Evolutionary conservation across 352 stramenopile species (phyloP), one percentile per base, ranked within the genome.

Genomic region (Phytopythium mirpurense): DNA sequence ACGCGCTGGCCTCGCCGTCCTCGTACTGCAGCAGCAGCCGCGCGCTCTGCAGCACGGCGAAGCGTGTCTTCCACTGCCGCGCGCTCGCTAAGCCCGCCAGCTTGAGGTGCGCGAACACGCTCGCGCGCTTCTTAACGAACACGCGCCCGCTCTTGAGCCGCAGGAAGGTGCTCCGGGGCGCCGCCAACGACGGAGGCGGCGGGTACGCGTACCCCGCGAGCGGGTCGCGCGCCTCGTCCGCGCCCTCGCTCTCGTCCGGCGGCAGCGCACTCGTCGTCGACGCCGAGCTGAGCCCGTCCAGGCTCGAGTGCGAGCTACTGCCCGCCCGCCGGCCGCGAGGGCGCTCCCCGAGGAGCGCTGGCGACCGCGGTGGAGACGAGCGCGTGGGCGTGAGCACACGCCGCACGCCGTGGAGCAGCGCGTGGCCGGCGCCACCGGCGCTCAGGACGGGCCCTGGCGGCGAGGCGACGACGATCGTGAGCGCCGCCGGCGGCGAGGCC

Each of bases 41-140:
- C 42, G 73, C 59, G 41, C 74, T 84, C 40, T 93, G 71, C 24
- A 95, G 52, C 27, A 93, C 75, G 2, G 84, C 84, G 48, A 78
- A 93, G n/a, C 84, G 82, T 29, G 78, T 80, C 57, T 95, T 95
- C 84, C 84, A 95, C 50, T 87, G 67, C 10, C 78, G 66, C 32
- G 67, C 62, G 42, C 72, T 87, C 31, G 61, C 67, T 15, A 78
- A 54, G 2, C 78, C 70, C 41, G 79, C 86, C 51, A 88, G 59
- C 51, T 91, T 86, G 54, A 91, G 52, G 45, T 88, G 78, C 24
- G 82, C 74, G 46, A 93, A 87, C 47, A 93, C 58, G 51, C 82
- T 90, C 49, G 70, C 77, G 40, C 85, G 70, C 59, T 93, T 95
- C 60, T 90, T 89, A 24, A 95, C 84, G 23, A 88, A 69, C 21